Percentiles rank a stretch among this genome's conserved stretches.
Conservation (phyloP, 371 early-diverging fungal species). For the Circinella minor region DNA sequence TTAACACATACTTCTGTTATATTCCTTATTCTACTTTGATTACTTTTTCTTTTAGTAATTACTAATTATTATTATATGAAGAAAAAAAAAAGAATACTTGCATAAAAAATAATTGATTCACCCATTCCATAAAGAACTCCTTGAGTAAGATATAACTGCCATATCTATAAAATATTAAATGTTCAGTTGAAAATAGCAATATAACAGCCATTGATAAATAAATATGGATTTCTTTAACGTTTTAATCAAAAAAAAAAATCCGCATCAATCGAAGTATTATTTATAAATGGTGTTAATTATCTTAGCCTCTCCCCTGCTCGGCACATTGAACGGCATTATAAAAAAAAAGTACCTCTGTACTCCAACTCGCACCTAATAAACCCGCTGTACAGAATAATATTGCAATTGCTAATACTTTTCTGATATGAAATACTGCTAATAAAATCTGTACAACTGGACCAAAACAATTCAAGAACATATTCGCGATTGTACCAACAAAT, state of each 20-base stretch:
- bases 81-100: not conserved
- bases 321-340: not conserved
- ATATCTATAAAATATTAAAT: conserved; percentile 26
- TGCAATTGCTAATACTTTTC: conserved; percentile 14
- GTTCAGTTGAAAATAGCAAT: too few relatives aligned
- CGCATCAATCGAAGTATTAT: too few relatives aligned
- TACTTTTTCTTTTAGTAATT: not conserved
- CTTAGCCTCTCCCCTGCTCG: not conserved
- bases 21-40: too few relatives aligned
- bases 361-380: conserved; percentile 29
- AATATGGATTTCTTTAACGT: too few relatives aligned
- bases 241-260: too few relatives aligned
- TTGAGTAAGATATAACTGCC: conserved; percentile 69
- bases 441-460: conserved; percentile 20
- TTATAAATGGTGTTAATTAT: too few relatives aligned
- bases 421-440: conserved; percentile 11
- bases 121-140: conserved; percentile 66
- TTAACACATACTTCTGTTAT: too few relatives aligned
- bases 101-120: conserved; percentile 47
- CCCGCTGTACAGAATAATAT: conserved; percentile 17
- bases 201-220: not conserved
- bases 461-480: conserved; percentile 21
- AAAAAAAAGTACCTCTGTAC: conserved; percentile 21
- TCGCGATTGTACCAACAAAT: conserved; percentile 26
- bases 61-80: too few relatives aligned